A percentile compares a stretch with the other conserved stretches of the same genome.
These are phyloP conservation scores for Cercospora berteroae DNA, from an alignment of 2,329 filamentous ascomycete genomes.

Conservation along the genomic window DNA sequence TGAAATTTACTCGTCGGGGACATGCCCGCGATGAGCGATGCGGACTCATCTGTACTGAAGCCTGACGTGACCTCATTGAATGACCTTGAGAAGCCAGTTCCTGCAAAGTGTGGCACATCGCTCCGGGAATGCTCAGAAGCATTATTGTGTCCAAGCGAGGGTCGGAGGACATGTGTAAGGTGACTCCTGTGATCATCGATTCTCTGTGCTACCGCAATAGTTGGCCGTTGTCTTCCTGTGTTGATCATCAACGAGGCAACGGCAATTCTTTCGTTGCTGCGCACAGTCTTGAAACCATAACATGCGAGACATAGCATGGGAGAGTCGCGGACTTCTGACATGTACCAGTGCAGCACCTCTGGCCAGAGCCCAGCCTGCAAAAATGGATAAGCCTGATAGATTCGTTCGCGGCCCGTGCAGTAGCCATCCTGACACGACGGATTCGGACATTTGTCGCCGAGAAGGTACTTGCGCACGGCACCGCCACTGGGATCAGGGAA, in stretches of 20 bases:
- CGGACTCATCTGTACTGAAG: background rate
- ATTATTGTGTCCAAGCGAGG: background rate
- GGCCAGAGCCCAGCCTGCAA: background rate
- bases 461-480: background rate
- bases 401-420: background rate
- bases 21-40: background rate
- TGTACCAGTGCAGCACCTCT: background rate
- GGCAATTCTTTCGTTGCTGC: background rate
- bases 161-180: background rate
- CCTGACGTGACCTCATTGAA: background rate
- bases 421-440: background rate
- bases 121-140: background rate
- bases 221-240: background rate
- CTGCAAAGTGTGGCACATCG: background rate
- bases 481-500: constrained; percentile 3
- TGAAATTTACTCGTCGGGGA: background rate
- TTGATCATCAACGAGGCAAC: background rate
- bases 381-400: background rate
- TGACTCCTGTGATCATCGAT: background rate
- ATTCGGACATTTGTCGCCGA: constrained; percentile 1
- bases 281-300: constrained; percentile 1
- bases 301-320: constrained; percentile 1
- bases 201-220: background rate
- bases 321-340: background rate
- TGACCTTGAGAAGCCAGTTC: background rate